phyloP scores from a whole-genome alignment of 257 asterid genomes.

The Lantana camara region DNA sequence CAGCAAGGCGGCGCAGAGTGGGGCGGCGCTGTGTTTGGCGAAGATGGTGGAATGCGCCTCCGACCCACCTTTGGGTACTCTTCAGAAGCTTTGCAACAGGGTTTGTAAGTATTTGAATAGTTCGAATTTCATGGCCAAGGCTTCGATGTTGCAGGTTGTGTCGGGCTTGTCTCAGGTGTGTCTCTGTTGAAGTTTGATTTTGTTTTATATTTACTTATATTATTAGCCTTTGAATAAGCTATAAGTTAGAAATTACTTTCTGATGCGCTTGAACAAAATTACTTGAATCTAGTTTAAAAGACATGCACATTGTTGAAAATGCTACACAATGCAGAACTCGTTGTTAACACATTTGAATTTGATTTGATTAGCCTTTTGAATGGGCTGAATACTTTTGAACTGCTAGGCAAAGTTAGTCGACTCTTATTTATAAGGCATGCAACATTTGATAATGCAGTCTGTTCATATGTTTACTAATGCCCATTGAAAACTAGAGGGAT shows the following conservation, averaged over 20 bases:
- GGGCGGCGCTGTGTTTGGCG: constrained; percentile 88
- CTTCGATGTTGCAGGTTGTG: constrained; percentile 80
- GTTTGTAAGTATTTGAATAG: constrained; percentile 80
- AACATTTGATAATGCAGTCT: constrained; percentile 13
- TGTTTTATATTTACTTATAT: too few relatives aligned
- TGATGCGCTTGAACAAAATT: neutral
- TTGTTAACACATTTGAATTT: constrained; percentile 22
- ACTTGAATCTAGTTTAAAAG: constrained; percentile 1
- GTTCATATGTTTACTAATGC: constrained; percentile 15
- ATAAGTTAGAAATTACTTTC: neutral
- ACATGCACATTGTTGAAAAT: neutral
- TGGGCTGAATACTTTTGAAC: neutral
- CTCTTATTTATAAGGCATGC: constrained; percentile 9
- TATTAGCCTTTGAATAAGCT: constrained; percentile 7
- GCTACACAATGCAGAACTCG: neutral
- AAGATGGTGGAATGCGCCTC: constrained; percentile 84
- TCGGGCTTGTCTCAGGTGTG: constrained; percentile 87
- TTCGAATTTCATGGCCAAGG: constrained; percentile 85
- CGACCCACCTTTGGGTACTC: constrained; percentile 57
- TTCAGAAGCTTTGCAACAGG: constrained; percentile 89
- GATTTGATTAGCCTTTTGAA: constrained; percentile 9
- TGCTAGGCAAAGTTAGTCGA: neutral
- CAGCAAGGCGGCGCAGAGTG: constrained; percentile 84
- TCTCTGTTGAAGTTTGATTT: constrained; percentile 18
- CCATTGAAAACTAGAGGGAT: constrained; percentile 9